Conservation (phyloP, 768 basidiomycete species). For the Auricularia sp. region DNA sequence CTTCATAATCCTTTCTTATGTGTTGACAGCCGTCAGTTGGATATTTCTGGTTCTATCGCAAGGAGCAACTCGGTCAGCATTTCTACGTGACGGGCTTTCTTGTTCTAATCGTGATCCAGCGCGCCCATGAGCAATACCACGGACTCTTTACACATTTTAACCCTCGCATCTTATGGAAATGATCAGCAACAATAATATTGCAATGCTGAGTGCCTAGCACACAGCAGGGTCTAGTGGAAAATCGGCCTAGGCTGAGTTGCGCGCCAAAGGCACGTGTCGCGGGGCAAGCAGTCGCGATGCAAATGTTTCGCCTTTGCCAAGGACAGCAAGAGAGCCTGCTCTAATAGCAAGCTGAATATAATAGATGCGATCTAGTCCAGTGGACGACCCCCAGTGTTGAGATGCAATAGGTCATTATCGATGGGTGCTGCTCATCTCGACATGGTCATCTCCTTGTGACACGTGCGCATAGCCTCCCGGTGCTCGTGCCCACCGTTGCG, state of each 20-base stretch:
- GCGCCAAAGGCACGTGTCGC: no score
- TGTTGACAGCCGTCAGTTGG: constrained; percentile 34
- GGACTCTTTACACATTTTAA: background rate
- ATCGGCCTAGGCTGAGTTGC: no score
- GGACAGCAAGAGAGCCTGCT: background rate
- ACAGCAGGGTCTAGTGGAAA: no score
- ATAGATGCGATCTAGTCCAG: background rate
- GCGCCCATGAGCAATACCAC: background rate
- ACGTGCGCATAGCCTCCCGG: constrained; percentile 59
- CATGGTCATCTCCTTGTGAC: constrained; percentile 54
- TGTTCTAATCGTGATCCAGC: background rate
- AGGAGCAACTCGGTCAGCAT: constrained; percentile 57
- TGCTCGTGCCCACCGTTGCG: constrained; percentile 42
- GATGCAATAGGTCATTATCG: background rate
- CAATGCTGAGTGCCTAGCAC: no score
- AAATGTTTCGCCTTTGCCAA: no score
- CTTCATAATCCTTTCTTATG: background rate
- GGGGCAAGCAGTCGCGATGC: no score
- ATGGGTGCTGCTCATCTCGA: constrained; percentile 49
- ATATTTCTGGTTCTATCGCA: constrained; percentile 96
- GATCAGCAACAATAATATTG: no score
- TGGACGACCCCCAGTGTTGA: background rate
- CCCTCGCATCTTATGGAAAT: background rate
- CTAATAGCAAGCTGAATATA: background rate
- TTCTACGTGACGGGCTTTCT: background rate